Evolutionary conservation across 805 yeast species (phyloP).

Genomic region (Yamadazyma tumulicola): DNA sequence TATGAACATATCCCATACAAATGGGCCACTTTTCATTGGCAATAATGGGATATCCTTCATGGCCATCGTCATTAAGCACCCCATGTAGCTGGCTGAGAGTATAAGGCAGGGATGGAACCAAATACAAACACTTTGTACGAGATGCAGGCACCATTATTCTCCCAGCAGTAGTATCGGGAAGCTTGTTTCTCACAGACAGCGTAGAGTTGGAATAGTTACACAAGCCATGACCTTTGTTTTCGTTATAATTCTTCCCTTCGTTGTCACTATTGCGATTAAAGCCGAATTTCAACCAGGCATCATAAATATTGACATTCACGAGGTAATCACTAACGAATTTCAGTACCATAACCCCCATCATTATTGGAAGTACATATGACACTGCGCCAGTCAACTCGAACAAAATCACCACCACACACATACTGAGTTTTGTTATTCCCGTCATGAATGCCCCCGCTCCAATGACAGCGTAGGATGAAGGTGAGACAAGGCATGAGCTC

Average conservation of each 20-base stretch:
- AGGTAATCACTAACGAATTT: conserved; percentile 68
- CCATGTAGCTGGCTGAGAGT: conserved; percentile 16
- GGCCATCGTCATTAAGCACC: conserved; percentile 28
- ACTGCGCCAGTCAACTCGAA: conserved; percentile 87
- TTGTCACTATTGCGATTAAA: conserved; percentile 21
- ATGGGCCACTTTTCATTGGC: conserved; percentile 22
- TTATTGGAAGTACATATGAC: conserved; percentile 77
- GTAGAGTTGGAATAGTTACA: conserved; percentile 29
- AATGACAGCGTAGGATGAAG: conserved; percentile 84
- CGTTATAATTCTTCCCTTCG: conserved; percentile 17
- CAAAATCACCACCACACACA: conserved; percentile 74
- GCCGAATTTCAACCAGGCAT: conserved; percentile 33
- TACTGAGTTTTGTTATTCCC: conserved; percentile 77
- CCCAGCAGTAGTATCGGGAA: conserved; percentile 30
- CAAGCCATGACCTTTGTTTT: conserved; percentile 39
- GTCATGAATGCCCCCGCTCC: conserved; percentile 84
- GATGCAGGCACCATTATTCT: conserved; percentile 29
- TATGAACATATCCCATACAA: conserved; percentile 33
- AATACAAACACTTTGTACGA: conserved; percentile 24
- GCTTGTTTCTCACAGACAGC: conserved; percentile 20
- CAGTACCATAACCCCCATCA: conserved; percentile 76
- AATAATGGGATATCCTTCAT: conserved; percentile 42
- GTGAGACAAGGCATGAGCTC: conserved; percentile 61
- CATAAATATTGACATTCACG: conserved; percentile 61
- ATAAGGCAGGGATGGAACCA: conserved; percentile 24